A percentile compares a stretch with the other conserved stretches of the same genome.
Evolutionary conservation across 305 asterid species (phyloP).

Genomic region (Fraxinus floribunda): DNA sequence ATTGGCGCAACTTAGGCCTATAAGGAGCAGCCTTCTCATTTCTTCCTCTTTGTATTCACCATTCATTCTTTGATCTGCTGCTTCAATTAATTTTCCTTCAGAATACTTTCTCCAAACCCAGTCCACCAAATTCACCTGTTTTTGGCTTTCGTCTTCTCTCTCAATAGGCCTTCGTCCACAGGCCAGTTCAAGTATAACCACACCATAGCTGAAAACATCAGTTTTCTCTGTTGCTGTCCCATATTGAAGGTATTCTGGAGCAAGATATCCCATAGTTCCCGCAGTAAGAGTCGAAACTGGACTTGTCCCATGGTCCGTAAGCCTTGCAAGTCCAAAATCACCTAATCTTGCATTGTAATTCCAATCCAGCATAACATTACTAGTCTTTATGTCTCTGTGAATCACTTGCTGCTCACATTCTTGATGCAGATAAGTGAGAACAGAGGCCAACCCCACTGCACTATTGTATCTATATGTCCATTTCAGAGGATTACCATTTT

Average conservation of each 20-base stretch:
- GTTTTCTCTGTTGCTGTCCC: slow-evolving; percentile 55
- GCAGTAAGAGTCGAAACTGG: slow-evolving; percentile 62
- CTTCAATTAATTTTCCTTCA: slow-evolving; percentile 35
- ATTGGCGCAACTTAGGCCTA: slow-evolving; percentile 48
- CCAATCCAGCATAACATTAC: slow-evolving; percentile 51
- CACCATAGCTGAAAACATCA: slow-evolving; percentile 46
- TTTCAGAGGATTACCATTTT: slow-evolving; percentile 25
- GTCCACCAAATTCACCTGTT: slow-evolving; percentile 47
- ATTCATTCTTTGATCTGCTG: slow-evolving; percentile 33
- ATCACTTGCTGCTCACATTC: slow-evolving; percentile 67
- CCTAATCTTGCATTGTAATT: slow-evolving; percentile 43
- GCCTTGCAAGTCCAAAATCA: slow-evolving; percentile 53
- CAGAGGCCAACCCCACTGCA: slow-evolving; percentile 54
- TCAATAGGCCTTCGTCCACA: slow-evolving; percentile 56
- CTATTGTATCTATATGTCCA: slow-evolving; percentile 46
- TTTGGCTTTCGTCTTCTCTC: slow-evolving; percentile 42
- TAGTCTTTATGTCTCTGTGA: slow-evolving; percentile 50
- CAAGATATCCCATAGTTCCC: slow-evolving; percentile 54
- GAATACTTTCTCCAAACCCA: slow-evolving; percentile 48
- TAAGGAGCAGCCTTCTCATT: slow-evolving; percentile 40
- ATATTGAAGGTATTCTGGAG: slow-evolving; percentile 52
- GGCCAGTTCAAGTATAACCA: slow-evolving; percentile 43
- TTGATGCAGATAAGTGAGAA: slow-evolving; percentile 43
- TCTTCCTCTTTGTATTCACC: slow-evolving; percentile 34
- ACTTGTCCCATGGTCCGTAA: slow-evolving; percentile 53